These are phyloP conservation scores for Microcyclosporella mali DNA, from an alignment of 2,329 filamentous ascomycete species.

Conservation along the genomic window DNA sequence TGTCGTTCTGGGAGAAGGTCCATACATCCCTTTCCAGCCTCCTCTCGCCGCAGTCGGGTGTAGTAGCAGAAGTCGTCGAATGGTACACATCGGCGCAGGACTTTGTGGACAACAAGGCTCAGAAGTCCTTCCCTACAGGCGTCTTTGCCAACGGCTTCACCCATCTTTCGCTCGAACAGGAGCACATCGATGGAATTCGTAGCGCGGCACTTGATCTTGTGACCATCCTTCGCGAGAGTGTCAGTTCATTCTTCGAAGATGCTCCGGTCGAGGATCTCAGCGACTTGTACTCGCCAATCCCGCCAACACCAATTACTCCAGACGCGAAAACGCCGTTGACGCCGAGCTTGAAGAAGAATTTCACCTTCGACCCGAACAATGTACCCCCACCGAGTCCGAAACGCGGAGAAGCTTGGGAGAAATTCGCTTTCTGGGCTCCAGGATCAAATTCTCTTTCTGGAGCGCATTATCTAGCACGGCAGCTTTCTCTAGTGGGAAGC, in stretches of 20 bases:
- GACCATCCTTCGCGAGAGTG: constrained; percentile 69
- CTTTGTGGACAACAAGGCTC: constrained; percentile 81
- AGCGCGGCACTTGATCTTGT: constrained; percentile 78
- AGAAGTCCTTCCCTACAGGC: constrained; percentile 61
- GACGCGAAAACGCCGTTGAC: constrained; percentile 41
- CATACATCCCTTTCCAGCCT: constrained; percentile 66
- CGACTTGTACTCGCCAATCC: constrained; percentile 73
- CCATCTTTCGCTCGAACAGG: constrained; percentile 71
- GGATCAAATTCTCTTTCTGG: constrained; percentile 86
- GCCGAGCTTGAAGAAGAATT: constrained; percentile 56
- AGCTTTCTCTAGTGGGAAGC: constrained; percentile 75
- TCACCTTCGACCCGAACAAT: constrained; percentile 72
- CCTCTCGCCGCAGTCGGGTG: constrained; percentile 65
- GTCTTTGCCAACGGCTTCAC: constrained; percentile 53
- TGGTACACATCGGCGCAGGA: constrained; percentile 91
- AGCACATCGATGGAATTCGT: constrained; percentile 65
- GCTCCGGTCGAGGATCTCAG: constrained; percentile 88
- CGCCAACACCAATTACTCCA: constrained; percentile 63
- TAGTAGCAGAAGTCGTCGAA: constrained; percentile 82
- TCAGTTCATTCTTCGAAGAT: constrained; percentile 77
- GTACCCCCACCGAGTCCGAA: constrained; percentile 69
- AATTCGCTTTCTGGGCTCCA: constrained; percentile 90
- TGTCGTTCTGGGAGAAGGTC: constrained; percentile 91
- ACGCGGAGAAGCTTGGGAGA: constrained; percentile 78
- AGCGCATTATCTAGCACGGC: constrained; percentile 81